Evolutionary conservation across 1,284 basidiomycete species (phyloP).

Genomic region (Macrocystidia cucumis): DNA sequence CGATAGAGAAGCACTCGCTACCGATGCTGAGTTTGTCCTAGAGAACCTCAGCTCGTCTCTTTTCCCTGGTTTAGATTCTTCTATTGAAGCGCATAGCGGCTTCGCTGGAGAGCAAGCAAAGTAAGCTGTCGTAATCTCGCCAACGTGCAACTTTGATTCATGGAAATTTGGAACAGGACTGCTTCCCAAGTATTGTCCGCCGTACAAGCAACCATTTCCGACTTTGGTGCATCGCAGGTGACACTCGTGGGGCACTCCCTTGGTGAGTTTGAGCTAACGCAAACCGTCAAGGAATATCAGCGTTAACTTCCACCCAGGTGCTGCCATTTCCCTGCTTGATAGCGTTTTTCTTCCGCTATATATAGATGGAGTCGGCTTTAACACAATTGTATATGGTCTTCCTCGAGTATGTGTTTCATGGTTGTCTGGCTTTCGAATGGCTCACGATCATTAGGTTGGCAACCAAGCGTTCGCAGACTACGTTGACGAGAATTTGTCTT

Average conservation of each 20-base stretch:
- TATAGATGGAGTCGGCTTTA: constrained; percentile 6
- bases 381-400: constrained; percentile 11
- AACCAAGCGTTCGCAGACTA: constrained; percentile 55
- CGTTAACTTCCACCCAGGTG: too few relatives aligned
- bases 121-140: constrained; percentile 20
- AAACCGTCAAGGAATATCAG: constrained; percentile 3
- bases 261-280: constrained; percentile 17
- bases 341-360: constrained; percentile 9
- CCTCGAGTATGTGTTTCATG: constrained; percentile 7
- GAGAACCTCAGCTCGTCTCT: constrained; percentile 29
- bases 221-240: constrained; percentile 27
- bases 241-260: constrained; percentile 45
- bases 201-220: constrained; percentile 30
- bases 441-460: constrained; percentile 43
- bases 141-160: neutral
- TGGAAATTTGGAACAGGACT: constrained; percentile 29
- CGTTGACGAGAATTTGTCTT: constrained; percentile 34
- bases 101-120: constrained; percentile 41
- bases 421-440: too few relatives aligned
- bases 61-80: constrained; percentile 45
- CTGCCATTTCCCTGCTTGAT: constrained; percentile 4
- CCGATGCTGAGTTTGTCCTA: constrained; percentile 36
- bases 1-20: constrained; percentile 30
- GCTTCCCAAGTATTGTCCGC: constrained; percentile 33
- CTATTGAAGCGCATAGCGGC: constrained; percentile 42